phyloP scores from a whole-genome alignment of 495 filamentous ascomycete species.

The Lasiosphaeris hirsuta region DNA sequence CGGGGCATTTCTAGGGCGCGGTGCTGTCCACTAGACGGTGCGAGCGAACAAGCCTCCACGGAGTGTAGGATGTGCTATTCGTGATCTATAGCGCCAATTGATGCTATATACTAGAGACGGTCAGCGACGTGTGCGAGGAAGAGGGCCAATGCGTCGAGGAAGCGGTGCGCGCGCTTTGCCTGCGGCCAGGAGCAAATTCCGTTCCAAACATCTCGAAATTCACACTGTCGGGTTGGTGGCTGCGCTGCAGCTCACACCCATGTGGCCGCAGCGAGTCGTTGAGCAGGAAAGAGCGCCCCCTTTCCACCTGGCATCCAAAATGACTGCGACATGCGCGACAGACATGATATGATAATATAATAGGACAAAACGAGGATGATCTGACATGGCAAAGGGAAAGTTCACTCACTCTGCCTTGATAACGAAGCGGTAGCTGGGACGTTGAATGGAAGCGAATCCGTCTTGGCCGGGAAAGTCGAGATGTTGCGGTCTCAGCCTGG shows the following conservation, averaged over 20 bases:
- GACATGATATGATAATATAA: too few relatives aligned
- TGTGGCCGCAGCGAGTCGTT: too few relatives aligned
- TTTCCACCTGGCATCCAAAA: too few relatives aligned
- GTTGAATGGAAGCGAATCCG: conserved; percentile 4
- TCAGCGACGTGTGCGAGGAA: conserved; percentile 10
- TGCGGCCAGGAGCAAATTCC: conserved; percentile 25
- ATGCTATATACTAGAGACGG: conserved; percentile 12
- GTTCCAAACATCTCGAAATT: too few relatives aligned
- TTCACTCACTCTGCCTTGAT: too few relatives aligned
- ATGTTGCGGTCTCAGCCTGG: neutral
- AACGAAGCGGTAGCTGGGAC: too few relatives aligned
- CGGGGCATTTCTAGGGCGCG: conserved; percentile 46
- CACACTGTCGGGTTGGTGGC: too few relatives aligned
- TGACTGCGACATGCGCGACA: too few relatives aligned
- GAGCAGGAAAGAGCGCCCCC: too few relatives aligned
- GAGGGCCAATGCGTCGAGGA: neutral
- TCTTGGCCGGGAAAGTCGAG: neutral
- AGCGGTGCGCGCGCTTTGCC: neutral
- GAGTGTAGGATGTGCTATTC: conserved; percentile 8
- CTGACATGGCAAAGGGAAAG: too few relatives aligned
- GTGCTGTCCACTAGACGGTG: neutral
- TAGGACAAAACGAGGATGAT: too few relatives aligned
- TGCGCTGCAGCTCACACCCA: too few relatives aligned
- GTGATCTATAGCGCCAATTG: conserved; percentile 16
- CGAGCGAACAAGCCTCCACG: conserved; percentile 3